Base-by-base conservation (phyloP, 83 land plant genomes). In the Picea engelmannii region DNA sequence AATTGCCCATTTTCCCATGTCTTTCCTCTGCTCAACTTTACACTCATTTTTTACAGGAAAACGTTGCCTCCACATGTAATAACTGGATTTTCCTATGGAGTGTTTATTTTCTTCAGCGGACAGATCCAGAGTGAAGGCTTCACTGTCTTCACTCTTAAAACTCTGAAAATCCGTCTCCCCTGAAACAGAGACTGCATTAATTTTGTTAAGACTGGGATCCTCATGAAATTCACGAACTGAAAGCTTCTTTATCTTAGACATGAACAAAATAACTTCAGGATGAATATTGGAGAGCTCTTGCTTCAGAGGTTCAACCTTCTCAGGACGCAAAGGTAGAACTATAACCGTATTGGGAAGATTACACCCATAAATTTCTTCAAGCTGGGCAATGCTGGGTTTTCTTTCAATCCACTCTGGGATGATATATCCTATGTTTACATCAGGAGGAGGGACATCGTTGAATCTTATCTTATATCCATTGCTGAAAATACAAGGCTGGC, bases 351-450 rank as follows among this genome's bases (percentile, higher is more conserved):
- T 85, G 1, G 95, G 95, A 18, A 93, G 86, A 4, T 65, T 1
- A 47, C 79, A n/a, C 13, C 91, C 88, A 77, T 90, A 89, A 44
- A 87, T 69, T 18, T 69, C 17, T 17, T 52, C 15, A 12, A 93
- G 76, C 49, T 91, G 84, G 17, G 61, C 91, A 85, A n/a, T 82
- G 67, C 67, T 85, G 78, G 62, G 78, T 83, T 16, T 88, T n/a
- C n/a, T n/a, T n/a, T n/a, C n/a, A n/a, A 88, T 85, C 96, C 96
- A 93, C 61, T 93, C 91, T 2, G 96, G 96, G 17, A 93, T 92
- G 20, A 92, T 87, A 70, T 86, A 92, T 0, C 88, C 94, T 52
- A 90, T 42, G 18, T 84, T 76, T 64, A 82, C 81, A 24, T 83
- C 81, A 0, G 86, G 74, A 20, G 83, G 78, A 62, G 91, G 88